Evolutionary conservation across 1,284 basidiomycete genomes (phyloP).

Genomic region (Sanghuangporus baumii): DNA sequence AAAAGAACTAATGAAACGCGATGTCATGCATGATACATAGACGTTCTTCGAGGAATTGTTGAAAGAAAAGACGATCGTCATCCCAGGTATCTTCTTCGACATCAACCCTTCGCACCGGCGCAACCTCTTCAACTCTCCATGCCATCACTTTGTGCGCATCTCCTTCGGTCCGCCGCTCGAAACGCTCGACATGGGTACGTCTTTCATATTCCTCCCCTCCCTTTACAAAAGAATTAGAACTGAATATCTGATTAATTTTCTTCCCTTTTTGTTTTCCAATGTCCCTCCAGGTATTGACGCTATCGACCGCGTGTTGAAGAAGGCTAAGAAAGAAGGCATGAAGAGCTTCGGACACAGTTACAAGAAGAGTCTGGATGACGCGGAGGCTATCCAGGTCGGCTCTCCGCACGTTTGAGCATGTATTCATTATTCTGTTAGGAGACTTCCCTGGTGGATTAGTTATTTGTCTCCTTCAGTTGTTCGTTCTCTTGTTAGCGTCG

Average conservation of each 20-base stretch:
- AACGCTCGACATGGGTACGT: slow-evolving; percentile 73
- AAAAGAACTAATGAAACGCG: neutral
- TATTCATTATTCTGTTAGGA: neutral
- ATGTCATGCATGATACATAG: slow-evolving; percentile 27
- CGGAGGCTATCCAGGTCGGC: neutral
- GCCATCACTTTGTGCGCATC: slow-evolving; percentile 82
- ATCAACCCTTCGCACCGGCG: slow-evolving; percentile 80
- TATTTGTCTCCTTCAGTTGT: no score
- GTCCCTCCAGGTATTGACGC: slow-evolving; percentile 65
- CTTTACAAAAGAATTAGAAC: neutral
- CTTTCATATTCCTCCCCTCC: neutral
- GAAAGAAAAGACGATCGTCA: slow-evolving; percentile 86
- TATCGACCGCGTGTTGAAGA: slow-evolving; percentile 73
- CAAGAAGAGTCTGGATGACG: slow-evolving; percentile 49
- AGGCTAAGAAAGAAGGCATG: slow-evolving; percentile 59
- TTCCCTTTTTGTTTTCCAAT: neutral
- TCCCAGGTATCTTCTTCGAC: slow-evolving; percentile 90
- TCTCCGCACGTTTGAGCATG: neutral
- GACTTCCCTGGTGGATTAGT: no score
- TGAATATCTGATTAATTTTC: neutral
- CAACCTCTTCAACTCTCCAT: slow-evolving; percentile 87
- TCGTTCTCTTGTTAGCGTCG: no score
- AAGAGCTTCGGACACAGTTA: slow-evolving; percentile 59
- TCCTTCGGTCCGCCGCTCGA: slow-evolving; percentile 85
- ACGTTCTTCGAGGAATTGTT: slow-evolving; percentile 94